A percentile compares a stretch with the other conserved stretches of the same genome.
These are phyloP conservation scores for Psilocybe subaeruginosa DNA, from an alignment of 768 basidiomycete species.

Conservation along the genomic window DNA sequence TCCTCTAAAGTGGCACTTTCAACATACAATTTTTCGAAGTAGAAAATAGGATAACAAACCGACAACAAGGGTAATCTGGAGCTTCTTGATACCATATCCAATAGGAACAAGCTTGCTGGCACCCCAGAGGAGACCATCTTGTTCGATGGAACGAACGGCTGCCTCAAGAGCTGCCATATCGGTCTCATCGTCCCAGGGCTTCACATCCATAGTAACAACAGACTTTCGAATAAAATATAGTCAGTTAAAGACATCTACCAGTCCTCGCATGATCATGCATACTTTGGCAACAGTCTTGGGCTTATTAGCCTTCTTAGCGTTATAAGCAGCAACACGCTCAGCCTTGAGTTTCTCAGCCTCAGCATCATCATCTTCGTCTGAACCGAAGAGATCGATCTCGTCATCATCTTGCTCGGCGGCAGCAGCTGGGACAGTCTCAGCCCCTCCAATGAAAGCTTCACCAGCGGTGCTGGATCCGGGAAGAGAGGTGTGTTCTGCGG, in stretches of 20 bases:
- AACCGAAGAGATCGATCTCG: conserved; percentile 86
- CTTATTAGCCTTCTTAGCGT: conserved; percentile 91
- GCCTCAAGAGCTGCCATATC: conserved; percentile 90
- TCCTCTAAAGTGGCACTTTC: conserved; percentile 65
- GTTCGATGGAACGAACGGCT: conserved; percentile 81
- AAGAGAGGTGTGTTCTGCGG: conserved; percentile 74
- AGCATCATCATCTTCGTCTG: conserved; percentile 79
- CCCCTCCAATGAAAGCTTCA: conserved; percentile 66
- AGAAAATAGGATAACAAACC: conserved; percentile 38
- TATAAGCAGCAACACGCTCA: conserved; percentile 92
- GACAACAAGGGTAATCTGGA: conserved; percentile 71
- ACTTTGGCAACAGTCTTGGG: conserved; percentile 90
- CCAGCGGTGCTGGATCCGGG: conserved; percentile 86
- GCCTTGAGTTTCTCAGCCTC: conserved; percentile 89
- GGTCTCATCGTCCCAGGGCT: conserved; percentile 99
- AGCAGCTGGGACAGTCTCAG: conserved; percentile 45
- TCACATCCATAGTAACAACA: conserved; percentile 96
- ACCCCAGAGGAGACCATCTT: conserved; percentile 96
- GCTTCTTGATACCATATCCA: conserved; percentile 91
- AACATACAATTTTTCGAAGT: conserved; percentile 1
- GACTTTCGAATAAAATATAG: conserved; percentile 56
- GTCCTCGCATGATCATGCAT: conserved; percentile 17
- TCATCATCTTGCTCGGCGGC: conserved; percentile 68
- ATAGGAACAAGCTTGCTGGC: conserved; percentile 89
- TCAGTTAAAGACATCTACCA: conserved; percentile 7